phyloP scores from a whole-genome alignment of 192 early-diverging fungal species.

The Backusella tuberculispora region DNA sequence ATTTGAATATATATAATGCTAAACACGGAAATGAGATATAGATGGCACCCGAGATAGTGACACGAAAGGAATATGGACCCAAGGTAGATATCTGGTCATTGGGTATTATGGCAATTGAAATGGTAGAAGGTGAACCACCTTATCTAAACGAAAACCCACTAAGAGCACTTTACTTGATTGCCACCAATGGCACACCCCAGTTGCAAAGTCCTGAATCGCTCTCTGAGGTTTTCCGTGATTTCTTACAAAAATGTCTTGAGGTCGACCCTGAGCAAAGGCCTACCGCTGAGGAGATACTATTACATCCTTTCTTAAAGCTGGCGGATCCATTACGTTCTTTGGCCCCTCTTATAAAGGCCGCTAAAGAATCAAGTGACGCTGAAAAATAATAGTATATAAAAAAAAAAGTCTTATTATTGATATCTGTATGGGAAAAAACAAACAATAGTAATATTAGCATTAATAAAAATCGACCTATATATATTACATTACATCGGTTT shows the following conservation, averaged over 20 bases:
- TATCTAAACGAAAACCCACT: conserved; percentile 95
- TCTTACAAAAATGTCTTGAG: conserved; percentile 79
- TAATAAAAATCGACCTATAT: too few species aligned
- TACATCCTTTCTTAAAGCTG: conserved; percentile 85
- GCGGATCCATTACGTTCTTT: conserved; percentile 85
- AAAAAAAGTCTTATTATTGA: too few species aligned
- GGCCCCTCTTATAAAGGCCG: conserved; percentile 70
- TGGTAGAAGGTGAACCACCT: conserved; percentile 97
- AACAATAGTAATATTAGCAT: too few species aligned
- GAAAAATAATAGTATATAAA: conserved; percentile 16
- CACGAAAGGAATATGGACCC: conserved; percentile 86
- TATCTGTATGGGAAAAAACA: too few species aligned
- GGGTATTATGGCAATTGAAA: conserved; percentile 97
- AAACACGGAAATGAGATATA: neutral
- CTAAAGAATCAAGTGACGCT: conserved; percentile 6
- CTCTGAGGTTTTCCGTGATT: conserved; percentile 77
- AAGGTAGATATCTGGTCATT: conserved; percentile 98
- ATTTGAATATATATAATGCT: neutral
- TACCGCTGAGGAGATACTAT: conserved; percentile 74
- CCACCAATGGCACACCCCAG: conserved; percentile 92
- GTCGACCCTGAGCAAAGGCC: conserved; percentile 85
- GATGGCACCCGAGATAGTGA: conserved; percentile 98
- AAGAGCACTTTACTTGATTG: conserved; percentile 90
- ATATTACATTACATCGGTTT: too few species aligned
- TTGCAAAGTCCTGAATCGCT: conserved; percentile 86